Percentiles rank a stretch among this genome's conserved stretches.
These are phyloP conservation scores for Dovyalis caffra DNA, from an alignment of 345 rosid species.

Conservation along the genomic window DNA sequence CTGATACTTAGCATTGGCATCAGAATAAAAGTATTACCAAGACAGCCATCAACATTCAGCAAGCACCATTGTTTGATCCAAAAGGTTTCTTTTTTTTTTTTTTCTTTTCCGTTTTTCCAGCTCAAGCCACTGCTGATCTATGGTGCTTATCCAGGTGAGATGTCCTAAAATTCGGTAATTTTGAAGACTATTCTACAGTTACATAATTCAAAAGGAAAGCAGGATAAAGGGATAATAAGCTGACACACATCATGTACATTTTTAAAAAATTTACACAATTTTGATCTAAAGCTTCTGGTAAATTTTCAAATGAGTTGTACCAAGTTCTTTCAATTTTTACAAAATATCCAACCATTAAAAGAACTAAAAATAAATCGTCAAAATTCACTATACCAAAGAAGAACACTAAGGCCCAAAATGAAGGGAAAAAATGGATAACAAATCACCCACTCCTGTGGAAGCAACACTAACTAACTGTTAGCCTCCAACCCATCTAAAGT, in stretches of 20 bases:
- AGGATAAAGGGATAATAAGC: not conserved
- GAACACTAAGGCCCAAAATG: conserved; percentile 28
- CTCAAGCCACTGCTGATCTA: too few relatives aligned
- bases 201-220: not conserved
- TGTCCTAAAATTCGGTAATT: too few relatives aligned
- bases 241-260: not conserved
- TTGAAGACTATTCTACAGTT: not conserved
- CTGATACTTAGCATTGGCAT: too few relatives aligned
- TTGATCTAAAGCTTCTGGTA: not conserved
- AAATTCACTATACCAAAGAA: conserved; percentile 18
- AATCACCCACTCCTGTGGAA: conserved; percentile 30
- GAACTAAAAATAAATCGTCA: conserved; percentile 27
- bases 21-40: not conserved
- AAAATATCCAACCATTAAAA: conserved; percentile 17
- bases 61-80: not conserved
- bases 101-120: too few relatives aligned
- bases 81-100: too few relatives aligned
- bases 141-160: not conserved
- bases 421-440: conserved; percentile 32
- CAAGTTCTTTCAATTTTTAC: conserved; percentile 15
- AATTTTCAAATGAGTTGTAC: conserved; percentile 1
- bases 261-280: not conserved
- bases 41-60: not conserved
- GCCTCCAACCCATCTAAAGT: conserved; percentile 31
- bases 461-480: conserved; percentile 34